phyloP scores from a whole-genome alignment of 164 flowering plant species.

The Tinospora cordifolia region DNA sequence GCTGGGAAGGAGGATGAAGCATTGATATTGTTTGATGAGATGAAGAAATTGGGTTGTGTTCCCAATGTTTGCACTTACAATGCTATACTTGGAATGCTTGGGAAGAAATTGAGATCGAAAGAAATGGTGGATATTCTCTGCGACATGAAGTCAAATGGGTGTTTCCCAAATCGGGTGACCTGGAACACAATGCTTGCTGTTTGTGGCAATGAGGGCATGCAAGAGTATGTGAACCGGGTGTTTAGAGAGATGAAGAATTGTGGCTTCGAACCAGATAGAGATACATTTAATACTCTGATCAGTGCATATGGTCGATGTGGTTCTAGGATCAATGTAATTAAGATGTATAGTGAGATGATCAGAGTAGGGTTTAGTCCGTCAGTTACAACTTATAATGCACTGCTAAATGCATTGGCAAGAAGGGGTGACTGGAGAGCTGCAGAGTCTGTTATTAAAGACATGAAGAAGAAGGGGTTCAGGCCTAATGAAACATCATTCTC shows the following conservation, averaged over 20 bases:
- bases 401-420: slow-evolving; percentile 68
- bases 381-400: slow-evolving; percentile 72
- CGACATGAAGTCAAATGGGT: slow-evolving; percentile 67
- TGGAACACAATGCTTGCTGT: slow-evolving; percentile 88
- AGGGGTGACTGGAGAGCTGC: slow-evolving; percentile 75
- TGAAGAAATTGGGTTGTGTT: slow-evolving; percentile 73
- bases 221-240: slow-evolving; percentile 48
- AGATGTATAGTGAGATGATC: slow-evolving; percentile 63
- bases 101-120: slow-evolving; percentile 57
- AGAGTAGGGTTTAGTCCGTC: slow-evolving; percentile 71
- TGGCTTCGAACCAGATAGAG: slow-evolving; percentile 89
- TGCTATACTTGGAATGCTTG: slow-evolving; percentile 71
- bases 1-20: slow-evolving; percentile 74
- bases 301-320: slow-evolving; percentile 86
- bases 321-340: slow-evolving; percentile 40
- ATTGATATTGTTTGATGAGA: slow-evolving; percentile 46
- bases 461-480: slow-evolving; percentile 70
- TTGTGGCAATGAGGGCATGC: slow-evolving; percentile 67
- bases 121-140: slow-evolving; percentile 64
- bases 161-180: slow-evolving; percentile 68
- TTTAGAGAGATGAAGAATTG: slow-evolving; percentile 77
- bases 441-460: slow-evolving; percentile 60
- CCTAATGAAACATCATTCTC: slow-evolving; percentile 79
- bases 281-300: slow-evolving; percentile 79
- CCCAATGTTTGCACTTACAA: slow-evolving; percentile 85